phyloP scores from a whole-genome alignment of 768 basidiomycete genomes.

The Trametes gibbosa region DNA sequence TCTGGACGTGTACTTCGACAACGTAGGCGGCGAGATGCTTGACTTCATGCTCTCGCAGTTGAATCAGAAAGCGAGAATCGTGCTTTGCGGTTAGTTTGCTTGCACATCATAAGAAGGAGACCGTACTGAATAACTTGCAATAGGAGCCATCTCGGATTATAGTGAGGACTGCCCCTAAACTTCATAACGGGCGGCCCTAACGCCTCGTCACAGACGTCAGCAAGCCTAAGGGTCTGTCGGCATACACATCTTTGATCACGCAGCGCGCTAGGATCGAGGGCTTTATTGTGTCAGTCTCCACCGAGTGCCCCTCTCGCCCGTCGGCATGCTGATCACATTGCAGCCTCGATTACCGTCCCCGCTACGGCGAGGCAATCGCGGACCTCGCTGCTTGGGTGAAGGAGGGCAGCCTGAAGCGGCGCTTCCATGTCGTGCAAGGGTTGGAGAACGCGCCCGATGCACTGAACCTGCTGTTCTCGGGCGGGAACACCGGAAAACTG shows the following conservation, averaged over 20 bases:
- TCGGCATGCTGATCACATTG: not conserved
- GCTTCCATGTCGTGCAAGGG: constrained; percentile 77
- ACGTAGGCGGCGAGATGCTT: constrained; percentile 79
- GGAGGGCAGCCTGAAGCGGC: constrained; percentile 73
- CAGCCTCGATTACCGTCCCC: constrained; percentile 71
- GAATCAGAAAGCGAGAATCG: constrained; percentile 75
- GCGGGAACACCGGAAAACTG: constrained; percentile 80
- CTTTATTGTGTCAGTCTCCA: constrained; percentile 65
- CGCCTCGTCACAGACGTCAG: constrained; percentile 42
- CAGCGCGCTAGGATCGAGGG: constrained; percentile 82
- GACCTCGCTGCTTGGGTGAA: constrained; percentile 57
- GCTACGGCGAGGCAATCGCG: constrained; percentile 55
- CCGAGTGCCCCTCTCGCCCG: not conserved
- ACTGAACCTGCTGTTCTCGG: constrained; percentile 69
- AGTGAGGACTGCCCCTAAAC: constrained; percentile 41
- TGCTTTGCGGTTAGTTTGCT: constrained; percentile 65
- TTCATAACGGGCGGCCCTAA: not conserved
- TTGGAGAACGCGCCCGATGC: constrained; percentile 69
- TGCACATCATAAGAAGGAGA: too few species aligned
- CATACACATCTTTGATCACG: constrained; percentile 67
- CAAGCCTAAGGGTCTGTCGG: constrained; percentile 63
- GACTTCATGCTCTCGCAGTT: constrained; percentile 73
- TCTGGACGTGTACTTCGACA: constrained; percentile 85
- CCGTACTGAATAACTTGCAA: not conserved
- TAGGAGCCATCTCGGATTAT: constrained; percentile 84